These are phyloP conservation scores for Penicillium sp. DNA, from an alignment of 2,329 filamentous ascomycete genomes.

Conservation along the genomic window DNA sequence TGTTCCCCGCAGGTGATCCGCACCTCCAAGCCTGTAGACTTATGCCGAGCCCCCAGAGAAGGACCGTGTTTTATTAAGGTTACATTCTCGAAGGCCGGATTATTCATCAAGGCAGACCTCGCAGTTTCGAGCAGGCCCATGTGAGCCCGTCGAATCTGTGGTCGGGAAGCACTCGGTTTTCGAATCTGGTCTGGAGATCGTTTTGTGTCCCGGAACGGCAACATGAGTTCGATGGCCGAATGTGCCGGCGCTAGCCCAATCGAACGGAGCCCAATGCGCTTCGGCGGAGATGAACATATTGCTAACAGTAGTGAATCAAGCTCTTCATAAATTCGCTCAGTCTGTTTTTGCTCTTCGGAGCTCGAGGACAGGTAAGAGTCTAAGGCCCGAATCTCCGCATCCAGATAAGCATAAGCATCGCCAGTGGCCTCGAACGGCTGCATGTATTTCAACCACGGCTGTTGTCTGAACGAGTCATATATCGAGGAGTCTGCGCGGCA, in stretches of 20 bases:
- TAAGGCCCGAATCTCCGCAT: slow-evolving; percentile 49
- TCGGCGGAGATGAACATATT: slow-evolving; percentile 30
- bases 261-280: slow-evolving; percentile 54
- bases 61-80: slow-evolving; percentile 27
- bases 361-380: slow-evolving; percentile 46
- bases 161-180: slow-evolving; percentile 35
- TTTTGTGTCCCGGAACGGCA: slow-evolving; percentile 27
- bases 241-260: slow-evolving; percentile 52
- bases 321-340: slow-evolving; percentile 26
- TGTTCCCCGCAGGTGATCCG: slow-evolving; percentile 52
- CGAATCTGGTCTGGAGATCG: slow-evolving; percentile 22
- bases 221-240: slow-evolving; percentile 56
- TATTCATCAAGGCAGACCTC: slow-evolving; percentile 20
- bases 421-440: slow-evolving; percentile 2
- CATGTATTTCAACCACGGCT: slow-evolving; percentile 36
- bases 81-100: slow-evolving; percentile 21
- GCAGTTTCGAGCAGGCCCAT: slow-evolving; percentile 24
- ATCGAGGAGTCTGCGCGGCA: slow-evolving; percentile 9
- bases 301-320: slow-evolving; percentile 30
- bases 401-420: slow-evolving; percentile 32
- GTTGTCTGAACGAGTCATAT: slow-evolving; percentile 18
- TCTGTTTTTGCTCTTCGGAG: slow-evolving; percentile 38
- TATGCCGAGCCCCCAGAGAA: slow-evolving; percentile 42
- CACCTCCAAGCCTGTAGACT: slow-evolving; percentile 48
- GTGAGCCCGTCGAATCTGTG: slow-evolving; percentile 28